These are phyloP conservation scores for Aureobasidium sp. DNA, from an alignment of 2,329 filamentous ascomycete genomes.

Conservation along the genomic window DNA sequence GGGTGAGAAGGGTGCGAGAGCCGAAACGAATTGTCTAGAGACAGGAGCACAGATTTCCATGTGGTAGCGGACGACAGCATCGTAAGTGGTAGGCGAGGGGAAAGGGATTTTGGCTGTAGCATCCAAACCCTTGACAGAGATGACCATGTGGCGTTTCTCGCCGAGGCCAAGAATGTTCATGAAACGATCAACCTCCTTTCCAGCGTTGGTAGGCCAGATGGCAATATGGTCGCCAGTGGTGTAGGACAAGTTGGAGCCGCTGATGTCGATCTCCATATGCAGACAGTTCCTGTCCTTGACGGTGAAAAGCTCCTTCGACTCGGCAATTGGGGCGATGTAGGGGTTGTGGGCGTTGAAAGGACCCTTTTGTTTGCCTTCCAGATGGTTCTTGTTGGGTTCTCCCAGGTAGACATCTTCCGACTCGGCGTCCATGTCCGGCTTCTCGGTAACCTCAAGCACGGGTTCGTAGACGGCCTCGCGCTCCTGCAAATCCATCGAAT, in stretches of 20 bases:
- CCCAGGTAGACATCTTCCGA: conserved; percentile 83
- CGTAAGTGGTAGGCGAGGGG: conserved; percentile 92
- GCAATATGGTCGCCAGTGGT: conserved; percentile 97
- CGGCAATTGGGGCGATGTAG: conserved; percentile 82
- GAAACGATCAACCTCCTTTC: conserved; percentile 85
- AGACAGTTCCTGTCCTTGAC: conserved; percentile 89
- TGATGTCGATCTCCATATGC: conserved; percentile 90
- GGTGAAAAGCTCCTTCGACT: conserved; percentile 85
- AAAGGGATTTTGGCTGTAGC: conserved; percentile 96
- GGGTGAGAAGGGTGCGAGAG: conserved; percentile 81
- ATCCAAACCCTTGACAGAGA: conserved; percentile 85
- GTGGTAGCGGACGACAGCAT: conserved; percentile 87
- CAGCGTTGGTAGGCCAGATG: conserved; percentile 93
- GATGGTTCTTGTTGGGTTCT: conserved; percentile 74
- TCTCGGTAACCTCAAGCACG: conserved; percentile 71
- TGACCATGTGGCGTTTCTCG: conserved; percentile 70
- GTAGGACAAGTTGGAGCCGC: conserved; percentile 81
- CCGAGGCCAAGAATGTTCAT: conserved; percentile 67
- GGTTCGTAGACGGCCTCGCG: conserved; percentile 95
- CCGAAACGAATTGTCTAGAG: conserved; percentile 88
- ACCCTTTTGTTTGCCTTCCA: conserved; percentile 73
- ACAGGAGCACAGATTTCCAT: conserved; percentile 94
- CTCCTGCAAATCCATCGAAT: conserved; percentile 83
- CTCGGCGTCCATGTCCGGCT: conserved; percentile 56
- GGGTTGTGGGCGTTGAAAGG: conserved; percentile 88